A percentile compares a stretch with the other conserved stretches of the same genome.
phyloP scores from a whole-genome alignment of 148 eudicot species.

The Beta vulgaris region DNA sequence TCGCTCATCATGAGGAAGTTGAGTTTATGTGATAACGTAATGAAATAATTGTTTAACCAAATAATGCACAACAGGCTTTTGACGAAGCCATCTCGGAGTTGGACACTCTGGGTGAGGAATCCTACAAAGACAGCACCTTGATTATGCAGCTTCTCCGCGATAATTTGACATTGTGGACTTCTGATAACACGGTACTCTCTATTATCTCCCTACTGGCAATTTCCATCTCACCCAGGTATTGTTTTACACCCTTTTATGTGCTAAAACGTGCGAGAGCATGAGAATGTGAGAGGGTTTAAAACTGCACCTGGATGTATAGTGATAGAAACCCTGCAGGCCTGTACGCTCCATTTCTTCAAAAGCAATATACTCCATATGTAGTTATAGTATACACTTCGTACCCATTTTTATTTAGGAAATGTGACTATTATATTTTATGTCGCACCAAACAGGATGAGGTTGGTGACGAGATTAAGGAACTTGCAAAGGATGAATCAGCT shows the following conservation, averaged over 20 bases:
- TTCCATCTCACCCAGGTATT: neutral
- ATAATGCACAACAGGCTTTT: constrained; percentile 42
- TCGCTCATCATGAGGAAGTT: neutral
- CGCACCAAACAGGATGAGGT: constrained; percentile 25
- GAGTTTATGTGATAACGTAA: neutral
- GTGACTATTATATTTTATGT: neutral
- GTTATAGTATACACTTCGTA: too few species aligned
- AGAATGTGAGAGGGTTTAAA: too few species aligned
- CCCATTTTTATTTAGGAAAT: neutral
- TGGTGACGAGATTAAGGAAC: constrained; percentile 34
- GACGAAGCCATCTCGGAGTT: constrained; percentile 73
- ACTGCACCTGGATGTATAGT: too few species aligned
- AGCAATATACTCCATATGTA: neutral
- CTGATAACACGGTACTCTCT: constrained; percentile 46
- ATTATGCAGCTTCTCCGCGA: constrained; percentile 77
- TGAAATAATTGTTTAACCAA: neutral
- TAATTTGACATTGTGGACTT: constrained; percentile 71
- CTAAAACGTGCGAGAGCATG: too few species aligned
- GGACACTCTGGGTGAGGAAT: constrained; percentile 71
- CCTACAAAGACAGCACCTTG: constrained; percentile 75
- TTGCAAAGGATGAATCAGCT: constrained; percentile 21
- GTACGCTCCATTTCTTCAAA: neutral
- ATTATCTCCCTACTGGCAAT: neutral
- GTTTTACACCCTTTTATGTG: too few species aligned
- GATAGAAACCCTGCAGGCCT: too few species aligned